These are phyloP conservation scores for Candida vaughaniae DNA, from an alignment of 805 yeast genomes.

Conservation along the genomic window DNA sequence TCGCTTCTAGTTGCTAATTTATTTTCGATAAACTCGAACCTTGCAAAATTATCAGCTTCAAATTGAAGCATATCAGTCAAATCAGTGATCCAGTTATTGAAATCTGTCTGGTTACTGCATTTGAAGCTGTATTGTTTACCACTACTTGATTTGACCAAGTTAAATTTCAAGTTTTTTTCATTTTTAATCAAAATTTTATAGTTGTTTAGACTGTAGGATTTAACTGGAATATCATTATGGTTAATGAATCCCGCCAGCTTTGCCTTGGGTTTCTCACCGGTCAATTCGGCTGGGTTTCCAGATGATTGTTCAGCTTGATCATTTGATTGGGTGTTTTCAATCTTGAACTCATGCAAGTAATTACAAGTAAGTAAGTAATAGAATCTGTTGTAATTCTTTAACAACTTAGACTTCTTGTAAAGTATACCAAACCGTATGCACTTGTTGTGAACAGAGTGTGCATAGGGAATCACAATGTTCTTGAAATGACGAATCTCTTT, in stretches of 20 bases:
- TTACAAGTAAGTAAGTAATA: slow-evolving; percentile 43
- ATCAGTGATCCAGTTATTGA: slow-evolving; percentile 55
- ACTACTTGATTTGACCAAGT: slow-evolving; percentile 25
- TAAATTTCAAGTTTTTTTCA: slow-evolving; percentile 33
- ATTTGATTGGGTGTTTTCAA: slow-evolving; percentile 18
- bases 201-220: slow-evolving; percentile 43
- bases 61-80: slow-evolving; percentile 51
- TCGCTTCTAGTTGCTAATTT: slow-evolving; percentile 29
- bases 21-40: slow-evolving; percentile 49
- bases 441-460: slow-evolving; percentile 37
- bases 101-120: slow-evolving; percentile 44
- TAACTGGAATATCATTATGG: slow-evolving; percentile 38
- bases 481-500: slow-evolving; percentile 46
- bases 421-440: slow-evolving; percentile 40
- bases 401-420: slow-evolving; percentile 40
- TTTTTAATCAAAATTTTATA: slow-evolving; percentile 31
- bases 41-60: slow-evolving; percentile 42
- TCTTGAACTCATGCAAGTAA: slow-evolving; percentile 42
- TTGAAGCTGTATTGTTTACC: slow-evolving; percentile 40
- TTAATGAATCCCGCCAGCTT: slow-evolving; percentile 41
- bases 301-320: neutral
- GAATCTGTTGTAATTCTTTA: slow-evolving; percentile 37
- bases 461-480: slow-evolving; percentile 31
- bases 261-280: slow-evolving; percentile 19
- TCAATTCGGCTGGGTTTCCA: slow-evolving; percentile 4